Percentiles rank a stretch among this genome's conserved stretches.
These are phyloP conservation scores for Huntiella bhutanensis DNA, from an alignment of 2,329 filamentous ascomycete genomes.

Conservation along the genomic window DNA sequence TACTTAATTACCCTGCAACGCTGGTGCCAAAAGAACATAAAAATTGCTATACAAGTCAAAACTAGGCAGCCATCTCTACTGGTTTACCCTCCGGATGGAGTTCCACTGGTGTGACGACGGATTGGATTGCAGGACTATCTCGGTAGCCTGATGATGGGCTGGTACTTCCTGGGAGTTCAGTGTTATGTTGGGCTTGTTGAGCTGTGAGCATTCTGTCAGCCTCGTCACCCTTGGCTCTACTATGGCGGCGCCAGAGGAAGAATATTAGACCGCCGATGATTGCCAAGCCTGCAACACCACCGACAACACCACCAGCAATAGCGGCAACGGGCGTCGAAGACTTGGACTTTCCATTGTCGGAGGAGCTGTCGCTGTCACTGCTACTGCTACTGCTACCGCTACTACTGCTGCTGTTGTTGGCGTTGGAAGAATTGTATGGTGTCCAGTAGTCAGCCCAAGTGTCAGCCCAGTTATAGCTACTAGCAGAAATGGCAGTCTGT, in stretches of 20 bases:
- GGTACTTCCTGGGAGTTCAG: too few species aligned
- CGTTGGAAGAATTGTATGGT: not conserved
- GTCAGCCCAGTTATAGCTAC: not conserved
- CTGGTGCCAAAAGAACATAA: not conserved
- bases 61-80: too few species aligned
- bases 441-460: not conserved
- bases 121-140: too few species aligned
- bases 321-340: constrained; percentile 16
- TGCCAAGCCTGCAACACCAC: constrained; percentile 19
- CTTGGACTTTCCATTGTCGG: constrained; percentile 1
- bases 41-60: not conserved
- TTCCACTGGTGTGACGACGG: too few species aligned
- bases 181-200: too few species aligned
- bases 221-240: too few species aligned
- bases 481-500: not conserved
- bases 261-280: constrained; percentile 23
- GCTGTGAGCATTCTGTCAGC: too few species aligned
- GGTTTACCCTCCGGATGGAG: too few species aligned
- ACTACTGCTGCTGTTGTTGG: not conserved
- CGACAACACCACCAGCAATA: constrained; percentile 19
- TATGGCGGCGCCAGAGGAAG: constrained; percentile 23
- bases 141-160: too few species aligned
- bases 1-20: not conserved
- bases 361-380: not conserved
- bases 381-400: constrained; percentile 2